Evolutionary conservation across 2,329 filamentous ascomycete species (phyloP).

Genomic region (Fonsecaea monophora): DNA sequence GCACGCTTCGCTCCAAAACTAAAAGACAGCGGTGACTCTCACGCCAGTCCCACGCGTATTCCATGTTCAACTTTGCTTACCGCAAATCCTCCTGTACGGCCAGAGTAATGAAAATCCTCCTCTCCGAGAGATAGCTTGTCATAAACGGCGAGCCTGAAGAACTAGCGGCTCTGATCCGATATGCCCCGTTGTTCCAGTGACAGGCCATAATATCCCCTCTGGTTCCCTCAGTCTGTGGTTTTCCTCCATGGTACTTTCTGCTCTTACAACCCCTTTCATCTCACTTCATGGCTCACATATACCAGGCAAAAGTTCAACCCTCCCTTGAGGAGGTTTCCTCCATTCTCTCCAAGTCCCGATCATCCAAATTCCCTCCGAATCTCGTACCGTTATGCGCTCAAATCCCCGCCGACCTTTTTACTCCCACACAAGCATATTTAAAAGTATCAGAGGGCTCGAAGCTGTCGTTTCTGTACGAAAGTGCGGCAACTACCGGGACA

Average conservation of each 20-base stretch:
- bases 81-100: not conserved
- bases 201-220: not conserved
- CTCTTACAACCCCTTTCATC: not conserved
- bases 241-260: constrained; percentile 12
- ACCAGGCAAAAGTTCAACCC: constrained; percentile 61
- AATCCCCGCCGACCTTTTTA: constrained; percentile 90
- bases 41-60: constrained; percentile 5
- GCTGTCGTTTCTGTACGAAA: constrained; percentile 94
- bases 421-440: constrained; percentile 91
- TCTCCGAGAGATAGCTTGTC: not conserved
- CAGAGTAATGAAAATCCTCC: not conserved
- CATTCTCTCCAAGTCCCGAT: constrained; percentile 60
- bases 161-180: not conserved
- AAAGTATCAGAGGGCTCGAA: constrained; percentile 67
- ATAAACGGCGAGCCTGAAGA: not conserved
- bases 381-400: constrained; percentile 82
- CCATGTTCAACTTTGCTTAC: constrained; percentile 3
- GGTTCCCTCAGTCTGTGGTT: not conserved
- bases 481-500: constrained; percentile 86
- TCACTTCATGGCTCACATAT: constrained; percentile 19
- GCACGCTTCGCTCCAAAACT: not conserved
- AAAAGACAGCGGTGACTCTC: constrained; percentile 15
- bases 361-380: constrained; percentile 69
- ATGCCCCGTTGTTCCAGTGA: not conserved
- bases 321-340: constrained; percentile 66